Conservation (phyloP, 768 basidiomycete species). For the Boletus speciosus region DNA sequence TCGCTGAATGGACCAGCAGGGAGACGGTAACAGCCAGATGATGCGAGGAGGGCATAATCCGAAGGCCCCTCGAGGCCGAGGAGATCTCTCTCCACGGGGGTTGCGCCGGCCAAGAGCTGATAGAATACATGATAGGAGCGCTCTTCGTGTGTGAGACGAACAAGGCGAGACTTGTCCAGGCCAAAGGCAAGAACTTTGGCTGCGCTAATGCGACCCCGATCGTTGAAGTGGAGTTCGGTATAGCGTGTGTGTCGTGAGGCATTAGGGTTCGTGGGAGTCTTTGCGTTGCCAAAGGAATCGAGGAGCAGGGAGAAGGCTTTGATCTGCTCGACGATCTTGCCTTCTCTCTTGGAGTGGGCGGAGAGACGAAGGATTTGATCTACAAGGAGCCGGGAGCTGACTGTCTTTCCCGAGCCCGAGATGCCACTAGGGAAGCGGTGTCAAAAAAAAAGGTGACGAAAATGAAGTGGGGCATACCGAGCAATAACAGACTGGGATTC, state of each 20-base stretch:
- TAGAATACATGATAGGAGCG: conserved; percentile 67
- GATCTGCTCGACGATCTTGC: conserved; percentile 52
- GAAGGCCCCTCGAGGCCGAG: conserved; percentile 55
- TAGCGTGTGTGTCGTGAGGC: conserved; percentile 61
- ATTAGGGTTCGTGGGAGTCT: conserved; percentile 59
- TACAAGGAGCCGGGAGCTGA: conserved; percentile 48
- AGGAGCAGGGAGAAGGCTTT: conserved; percentile 52
- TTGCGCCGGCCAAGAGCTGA: conserved; percentile 59
- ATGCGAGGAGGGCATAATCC: conserved; percentile 55
- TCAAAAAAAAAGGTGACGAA: conserved; percentile 13
- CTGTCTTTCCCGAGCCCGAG: conserved; percentile 61
- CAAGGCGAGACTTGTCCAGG: conserved; percentile 59
- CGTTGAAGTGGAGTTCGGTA: conserved; percentile 60
- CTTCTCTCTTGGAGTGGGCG: conserved; percentile 53
- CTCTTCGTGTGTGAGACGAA: conserved; percentile 53
- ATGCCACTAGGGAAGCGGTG: conserved; percentile 44
- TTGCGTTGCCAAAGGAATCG: conserved; percentile 64
- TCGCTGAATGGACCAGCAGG: conserved; percentile 62
- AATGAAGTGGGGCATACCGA: conserved; percentile 36
- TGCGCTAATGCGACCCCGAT: conserved; percentile 50
- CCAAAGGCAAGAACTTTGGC: conserved; percentile 59
- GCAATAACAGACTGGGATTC: conserved; percentile 57
- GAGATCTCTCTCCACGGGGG: conserved; percentile 49
- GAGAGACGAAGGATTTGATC: conserved; percentile 61
- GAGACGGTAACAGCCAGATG: conserved; percentile 60